phyloP scores from a whole-genome alignment of 192 early-diverging fungal species.

The Entomortierella beljakovae region DNA sequence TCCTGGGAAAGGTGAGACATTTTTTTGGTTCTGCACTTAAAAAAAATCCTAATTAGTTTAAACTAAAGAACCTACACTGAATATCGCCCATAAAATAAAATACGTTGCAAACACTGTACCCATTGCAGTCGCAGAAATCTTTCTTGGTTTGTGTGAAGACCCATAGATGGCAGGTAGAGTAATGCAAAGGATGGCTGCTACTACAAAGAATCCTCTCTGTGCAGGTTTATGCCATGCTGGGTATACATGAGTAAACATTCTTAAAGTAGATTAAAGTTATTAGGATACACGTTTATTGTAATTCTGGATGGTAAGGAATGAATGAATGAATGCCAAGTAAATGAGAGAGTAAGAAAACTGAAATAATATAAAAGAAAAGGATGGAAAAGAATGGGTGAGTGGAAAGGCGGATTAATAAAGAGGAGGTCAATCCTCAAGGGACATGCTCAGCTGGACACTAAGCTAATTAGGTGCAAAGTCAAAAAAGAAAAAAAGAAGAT shows the following conservation, averaged over 20 bases:
- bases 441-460: neutral
- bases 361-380: neutral
- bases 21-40: no score
- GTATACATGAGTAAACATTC: conserved; percentile 34
- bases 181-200: conserved; percentile 27
- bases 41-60: no score
- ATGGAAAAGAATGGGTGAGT: neutral
- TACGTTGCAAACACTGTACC: conserved; percentile 26
- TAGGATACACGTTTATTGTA: neutral
- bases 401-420: neutral
- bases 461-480: neutral
- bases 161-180: conserved; percentile 31
- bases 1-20: no score
- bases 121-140: conserved; percentile 10
- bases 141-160: conserved; percentile 5
- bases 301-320: neutral
- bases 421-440: neutral
- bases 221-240: conserved; percentile 40
- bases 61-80: conserved; percentile 27
- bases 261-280: no score
- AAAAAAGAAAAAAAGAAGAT: neutral
- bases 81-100: conserved; percentile 24
- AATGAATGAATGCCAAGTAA: no score
- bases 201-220: conserved; percentile 22
- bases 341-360: no score